Evolutionary conservation across 2,329 filamentous ascomycete genomes (phyloP), one percentile per base, ranked within the genome.

Genomic region (Stemphylium vesicarium): DNA sequence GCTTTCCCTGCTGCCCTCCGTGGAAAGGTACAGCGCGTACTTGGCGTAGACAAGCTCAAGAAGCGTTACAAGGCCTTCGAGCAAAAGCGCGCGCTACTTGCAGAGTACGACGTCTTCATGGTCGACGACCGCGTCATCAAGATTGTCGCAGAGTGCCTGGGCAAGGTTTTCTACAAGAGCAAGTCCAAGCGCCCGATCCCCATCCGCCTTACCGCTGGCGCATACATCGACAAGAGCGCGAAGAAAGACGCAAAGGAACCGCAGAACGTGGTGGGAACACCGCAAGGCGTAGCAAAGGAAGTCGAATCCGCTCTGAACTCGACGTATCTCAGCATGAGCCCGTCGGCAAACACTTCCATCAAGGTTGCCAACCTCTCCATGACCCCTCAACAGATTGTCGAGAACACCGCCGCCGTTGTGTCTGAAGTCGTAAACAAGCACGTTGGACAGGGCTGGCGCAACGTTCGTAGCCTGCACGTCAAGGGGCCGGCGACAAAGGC

Each of bases 51-150:
- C 68, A 96, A 98, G 77, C 82, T 99, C 66, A 94, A 94, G 79
- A 84, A 88, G 66, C 94, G 95, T 80, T 97, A 90, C 83, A 88
- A 90, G 81, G 86, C 90, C 57, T 99, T 91, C 78, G 95, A 99
- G 80, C 87, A 86, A 41, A 72, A 73, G 62, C 84, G 95, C 62
- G 91, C 95, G 76, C 84, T 99, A 32, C 85, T 89, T 59, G 81
- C 86, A 39, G 91, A 96, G 76, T 92, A 97, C 77, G 95, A 98
- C 74, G 80, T 98, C 52, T 98, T 99, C 80, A 83, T 99, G 53
- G 94, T 90, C 47, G 95, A 99, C 75, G 91, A 96, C 71, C 84
- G 95, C 43, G 90, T 99, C 50, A 79, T 87, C 59, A 85, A 84
- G 54, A 81, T 84, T 56, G 83, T 98, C 56, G 91, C 93, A 52